Percentiles rank a stretch among this genome's conserved stretches.
These are phyloP conservation scores for Forsythia viridissima DNA, from an alignment of 257 asterid species.

Conservation along the genomic window DNA sequence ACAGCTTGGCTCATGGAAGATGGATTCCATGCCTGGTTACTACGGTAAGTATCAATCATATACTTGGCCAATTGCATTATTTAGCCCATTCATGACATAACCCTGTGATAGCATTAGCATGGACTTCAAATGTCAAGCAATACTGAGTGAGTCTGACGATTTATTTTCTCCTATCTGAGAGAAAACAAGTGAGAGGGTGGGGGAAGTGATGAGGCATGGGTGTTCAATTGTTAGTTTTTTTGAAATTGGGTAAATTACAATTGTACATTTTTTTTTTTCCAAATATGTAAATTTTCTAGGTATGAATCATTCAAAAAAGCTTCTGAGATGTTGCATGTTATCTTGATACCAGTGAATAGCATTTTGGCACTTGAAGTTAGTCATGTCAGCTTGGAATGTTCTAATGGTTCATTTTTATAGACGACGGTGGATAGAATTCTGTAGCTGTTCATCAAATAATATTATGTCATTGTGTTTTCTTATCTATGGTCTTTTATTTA, in stretches of 20 bases:
- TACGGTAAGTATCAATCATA: conserved; percentile 58
- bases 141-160: background rate
- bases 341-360: background rate
- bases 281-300: background rate
- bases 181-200: background rate
- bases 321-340: conserved; percentile 10
- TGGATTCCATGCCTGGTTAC: conserved; percentile 52
- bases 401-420: conserved; percentile 4
- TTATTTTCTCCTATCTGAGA: background rate
- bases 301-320: conserved; percentile 8
- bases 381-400: background rate
- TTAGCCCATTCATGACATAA: background rate
- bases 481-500: conserved; percentile 7
- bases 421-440: background rate
- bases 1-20: conserved; percentile 67
- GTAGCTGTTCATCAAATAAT: background rate
- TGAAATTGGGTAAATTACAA: background rate
- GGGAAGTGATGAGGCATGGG: conserved; percentile 6
- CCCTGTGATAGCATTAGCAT: background rate
- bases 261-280: background rate
- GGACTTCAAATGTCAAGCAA: conserved; percentile 8
- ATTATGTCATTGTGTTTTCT: background rate
- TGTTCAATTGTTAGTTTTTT: conserved; percentile 1
- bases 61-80: conserved; percentile 15
- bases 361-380: conserved; percentile 3